Evolutionary conservation across 2,329 filamentous ascomycete genomes (phyloP).

Genomic region (Epichloe gansuensis): DNA sequence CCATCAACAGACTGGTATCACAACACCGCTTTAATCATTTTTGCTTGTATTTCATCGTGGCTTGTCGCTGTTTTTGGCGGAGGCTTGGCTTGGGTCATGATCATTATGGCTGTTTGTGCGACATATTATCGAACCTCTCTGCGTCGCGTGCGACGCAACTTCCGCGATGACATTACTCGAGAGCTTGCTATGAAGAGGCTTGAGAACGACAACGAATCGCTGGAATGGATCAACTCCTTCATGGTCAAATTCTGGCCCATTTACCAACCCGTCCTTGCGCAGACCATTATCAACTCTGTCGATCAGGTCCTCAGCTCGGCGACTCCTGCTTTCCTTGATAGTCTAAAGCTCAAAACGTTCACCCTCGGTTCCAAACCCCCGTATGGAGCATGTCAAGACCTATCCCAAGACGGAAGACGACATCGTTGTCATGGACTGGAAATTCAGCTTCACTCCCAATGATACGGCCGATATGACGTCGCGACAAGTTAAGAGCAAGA

Average conservation of each 20-base stretch:
- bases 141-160: slow-evolving; percentile 86
- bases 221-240: slow-evolving; percentile 99
- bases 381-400: slow-evolving; percentile 95
- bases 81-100: slow-evolving; percentile 82
- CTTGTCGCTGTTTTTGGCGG: slow-evolving; percentile 79
- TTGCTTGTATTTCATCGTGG: slow-evolving; percentile 86
- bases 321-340: slow-evolving; percentile 86
- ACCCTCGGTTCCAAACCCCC: slow-evolving; percentile 89
- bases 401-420: slow-evolving; percentile 95
- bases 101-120: slow-evolving; percentile 82
- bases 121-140: slow-evolving; percentile 97
- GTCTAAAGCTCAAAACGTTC: slow-evolving; percentile 85
- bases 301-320: slow-evolving; percentile 91
- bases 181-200: slow-evolving; percentile 79
- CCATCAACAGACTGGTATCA: slow-evolving; percentile 87
- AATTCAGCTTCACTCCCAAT: slow-evolving; percentile 97
- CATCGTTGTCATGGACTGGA: slow-evolving; percentile 98
- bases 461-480: slow-evolving; percentile 85
- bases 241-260: slow-evolving; percentile 99
- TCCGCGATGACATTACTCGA: slow-evolving; percentile 83
- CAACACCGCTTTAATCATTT: slow-evolving; percentile 86
- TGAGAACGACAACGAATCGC: slow-evolving; percentile 80
- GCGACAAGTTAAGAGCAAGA: slow-evolving; percentile 82
- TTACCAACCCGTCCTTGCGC: slow-evolving; percentile 84
- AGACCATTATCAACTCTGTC: slow-evolving; percentile 85